Evolutionary conservation across 2,329 filamentous ascomycete species (phyloP).

Genomic region (Leptographium wingfieldii): DNA sequence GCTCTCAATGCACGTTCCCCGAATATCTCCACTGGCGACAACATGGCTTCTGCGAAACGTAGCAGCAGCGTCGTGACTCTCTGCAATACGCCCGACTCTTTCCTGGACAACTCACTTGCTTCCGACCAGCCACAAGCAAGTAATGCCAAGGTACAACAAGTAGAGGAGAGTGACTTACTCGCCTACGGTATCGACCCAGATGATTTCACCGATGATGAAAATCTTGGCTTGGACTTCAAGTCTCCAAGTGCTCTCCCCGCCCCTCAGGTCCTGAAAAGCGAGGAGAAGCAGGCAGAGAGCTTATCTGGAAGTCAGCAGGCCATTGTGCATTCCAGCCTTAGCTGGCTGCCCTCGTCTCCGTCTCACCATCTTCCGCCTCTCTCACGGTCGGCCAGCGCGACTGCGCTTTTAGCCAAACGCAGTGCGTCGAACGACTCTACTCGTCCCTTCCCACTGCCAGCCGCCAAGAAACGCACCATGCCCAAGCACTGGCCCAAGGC

Average conservation of each 20-base stretch:
- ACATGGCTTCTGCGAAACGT: neutral
- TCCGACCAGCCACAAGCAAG: neutral
- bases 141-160: neutral
- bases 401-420: slow-evolving; percentile 27
- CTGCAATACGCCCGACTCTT: slow-evolving; percentile 1
- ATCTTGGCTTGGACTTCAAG: slow-evolving; percentile 56
- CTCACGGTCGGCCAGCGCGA: slow-evolving; percentile 5
- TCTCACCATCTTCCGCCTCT: slow-evolving; percentile 27
- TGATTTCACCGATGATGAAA: slow-evolving; percentile 78
- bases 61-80: slow-evolving; percentile 6
- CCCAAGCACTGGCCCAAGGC: slow-evolving; percentile 34
- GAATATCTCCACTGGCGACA: slow-evolving; percentile 18
- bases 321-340: neutral
- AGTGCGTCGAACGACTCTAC: slow-evolving; percentile 22
- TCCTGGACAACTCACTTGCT: slow-evolving; percentile 16
- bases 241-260: slow-evolving; percentile 39
- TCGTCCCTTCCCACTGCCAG: slow-evolving; percentile 18
- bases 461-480: slow-evolving; percentile 50
- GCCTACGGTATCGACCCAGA: slow-evolving; percentile 46
- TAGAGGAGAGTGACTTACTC: neutral
- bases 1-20: slow-evolving; percentile 22
- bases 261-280: slow-evolving; percentile 2
- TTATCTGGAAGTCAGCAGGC: neutral
- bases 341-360: slow-evolving; percentile 53
- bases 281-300: neutral